Percentiles rank a stretch among this genome's conserved stretches.
These are phyloP conservation scores for Chloris gayana DNA, from an alignment of 176 grass and related monocot genomes.

Conservation along the genomic window DNA sequence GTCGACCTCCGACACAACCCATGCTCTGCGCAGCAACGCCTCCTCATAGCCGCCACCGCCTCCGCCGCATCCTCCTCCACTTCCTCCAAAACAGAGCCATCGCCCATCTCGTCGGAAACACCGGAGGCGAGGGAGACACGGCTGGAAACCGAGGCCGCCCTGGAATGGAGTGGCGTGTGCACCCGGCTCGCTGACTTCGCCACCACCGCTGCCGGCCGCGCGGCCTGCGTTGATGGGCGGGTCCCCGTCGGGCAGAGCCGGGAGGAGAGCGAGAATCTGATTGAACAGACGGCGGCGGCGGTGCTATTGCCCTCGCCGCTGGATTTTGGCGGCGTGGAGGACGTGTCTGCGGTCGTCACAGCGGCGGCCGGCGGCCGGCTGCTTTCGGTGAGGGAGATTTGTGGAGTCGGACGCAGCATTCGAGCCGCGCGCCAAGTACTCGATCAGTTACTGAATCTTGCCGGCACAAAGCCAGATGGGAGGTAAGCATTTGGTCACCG, in stretches of 20 bases:
- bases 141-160: slow-evolving; percentile 48
- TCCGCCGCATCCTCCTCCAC: not conserved
- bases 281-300: slow-evolving; percentile 59
- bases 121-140: slow-evolving; percentile 43
- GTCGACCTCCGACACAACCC: not conserved
- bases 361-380: slow-evolving; percentile 42
- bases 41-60: not conserved
- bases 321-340: slow-evolving; percentile 55
- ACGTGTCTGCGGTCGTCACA: slow-evolving; percentile 48
- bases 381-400: slow-evolving; percentile 60
- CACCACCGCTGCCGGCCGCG: slow-evolving; percentile 50
- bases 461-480: slow-evolving; percentile 31
- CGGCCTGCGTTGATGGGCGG: slow-evolving; percentile 38
- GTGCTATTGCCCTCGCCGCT: slow-evolving; percentile 28
- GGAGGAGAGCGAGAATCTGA: slow-evolving; percentile 62
- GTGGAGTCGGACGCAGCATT: slow-evolving; percentile 50
- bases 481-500: slow-evolving; percentile 15
- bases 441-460: slow-evolving; percentile 41
- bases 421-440: slow-evolving; percentile 47
- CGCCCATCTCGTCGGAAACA: not conserved
- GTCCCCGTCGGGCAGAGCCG: slow-evolving; percentile 52
- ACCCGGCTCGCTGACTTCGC: slow-evolving; percentile 48
- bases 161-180: slow-evolving; percentile 62
- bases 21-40: not conserved
- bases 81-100: not conserved